phyloP scores from a whole-genome alignment of 208 protist species.

The Trypanosoma cruzi region DNA sequence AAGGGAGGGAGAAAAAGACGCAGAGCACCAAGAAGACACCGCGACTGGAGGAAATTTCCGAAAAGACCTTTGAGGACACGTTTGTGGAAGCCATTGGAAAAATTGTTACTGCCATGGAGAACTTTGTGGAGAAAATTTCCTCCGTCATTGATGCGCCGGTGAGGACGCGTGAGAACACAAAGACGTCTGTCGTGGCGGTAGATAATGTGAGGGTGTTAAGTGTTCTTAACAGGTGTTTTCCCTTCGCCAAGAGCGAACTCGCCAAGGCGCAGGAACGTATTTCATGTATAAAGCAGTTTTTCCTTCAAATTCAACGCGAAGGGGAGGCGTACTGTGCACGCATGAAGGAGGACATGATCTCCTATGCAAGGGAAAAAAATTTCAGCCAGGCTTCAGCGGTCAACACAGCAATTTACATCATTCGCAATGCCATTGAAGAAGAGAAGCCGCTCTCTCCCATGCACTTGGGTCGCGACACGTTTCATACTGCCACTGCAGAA shows the following conservation, averaged over 20 bases:
- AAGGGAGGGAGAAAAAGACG: slow-evolving; percentile 55
- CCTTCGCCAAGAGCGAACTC: slow-evolving; percentile 36
- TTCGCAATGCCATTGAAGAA: slow-evolving; percentile 79
- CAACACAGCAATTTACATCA: slow-evolving; percentile 83
- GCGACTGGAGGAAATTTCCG: slow-evolving; percentile 41
- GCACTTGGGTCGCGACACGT: slow-evolving; percentile 88
- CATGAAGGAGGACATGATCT: slow-evolving; percentile 34
- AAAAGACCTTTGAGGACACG: slow-evolving; percentile 55
- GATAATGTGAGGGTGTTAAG: slow-evolving; percentile 32
- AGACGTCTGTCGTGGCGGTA: slow-evolving; percentile 20
- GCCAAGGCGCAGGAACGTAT: slow-evolving; percentile 40
- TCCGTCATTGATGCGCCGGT: slow-evolving; percentile 29
- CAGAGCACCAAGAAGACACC: slow-evolving; percentile 40
- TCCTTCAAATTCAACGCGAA: slow-evolving; percentile 41
- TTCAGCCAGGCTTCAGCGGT: slow-evolving; percentile 57
- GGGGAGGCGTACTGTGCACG: slow-evolving; percentile 42
- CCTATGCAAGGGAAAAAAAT: slow-evolving; percentile 21
- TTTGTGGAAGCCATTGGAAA: slow-evolving; percentile 51
- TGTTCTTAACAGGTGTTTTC: slow-evolving; percentile 38
- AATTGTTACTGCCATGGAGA: slow-evolving; percentile 32
- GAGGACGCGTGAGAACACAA: slow-evolving; percentile 40
- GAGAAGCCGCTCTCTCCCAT: slow-evolving; percentile 54
- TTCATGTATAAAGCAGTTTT: slow-evolving; percentile 35
- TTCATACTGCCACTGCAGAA: slow-evolving; percentile 35
- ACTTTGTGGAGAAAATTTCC: slow-evolving; percentile 51